Base-by-base conservation (phyloP, 148 eudicot species). In the Nepenthes mirabilis region DNA sequence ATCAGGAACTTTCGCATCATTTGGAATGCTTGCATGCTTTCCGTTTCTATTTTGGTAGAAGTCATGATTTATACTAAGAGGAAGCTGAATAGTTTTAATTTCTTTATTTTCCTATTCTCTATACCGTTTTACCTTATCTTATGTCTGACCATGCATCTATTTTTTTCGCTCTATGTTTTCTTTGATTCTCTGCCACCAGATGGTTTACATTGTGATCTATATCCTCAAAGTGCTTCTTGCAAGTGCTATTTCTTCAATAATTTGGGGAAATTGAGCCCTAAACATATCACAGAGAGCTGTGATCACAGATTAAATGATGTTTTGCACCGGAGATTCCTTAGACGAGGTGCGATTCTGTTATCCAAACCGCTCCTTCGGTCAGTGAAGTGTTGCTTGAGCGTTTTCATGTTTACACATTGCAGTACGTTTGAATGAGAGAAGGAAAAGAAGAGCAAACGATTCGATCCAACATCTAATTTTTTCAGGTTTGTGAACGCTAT, bases 211-310 rank as follows among this genome's bases (percentile, higher is more conserved):
- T 62, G 72, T 54, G 95, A 86, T 71, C 37, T 87, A 52, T 82
- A 78, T 56, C 83, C 83, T 2, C 68, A 77, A 70, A 67, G 47
- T 59, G 85, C 85, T 9, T 70, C 84, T 43, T 90, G 97, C 82
- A 84, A 80, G 63, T 88, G 97, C 78, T 83, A 83, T 62, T 93
- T 93, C 79, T 88, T 82, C 57, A 78, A 65, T 57, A 73, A 82
- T 71, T 61, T 82, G 75, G 85, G 82, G 69, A 68, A 49, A 64
- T 45, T 71, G 56, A 80, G 77, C 52, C 60, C 80, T 72, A 82
- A 45, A 47, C 74, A 36, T 59, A 45, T 74, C 9, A 50, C 36
- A 6, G 67, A 66, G 11, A 70, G 65, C 45, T 76, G 71, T 55
- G 81, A 83, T 64, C 56, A 61, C 58, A 75, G 79, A 52, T 61